A percentile compares a stretch with the other conserved stretches of the same genome.
Evolutionary conservation across 1,139 yeast species (phyloP).

Genomic region (Zygotorulaspora mrakii): DNA sequence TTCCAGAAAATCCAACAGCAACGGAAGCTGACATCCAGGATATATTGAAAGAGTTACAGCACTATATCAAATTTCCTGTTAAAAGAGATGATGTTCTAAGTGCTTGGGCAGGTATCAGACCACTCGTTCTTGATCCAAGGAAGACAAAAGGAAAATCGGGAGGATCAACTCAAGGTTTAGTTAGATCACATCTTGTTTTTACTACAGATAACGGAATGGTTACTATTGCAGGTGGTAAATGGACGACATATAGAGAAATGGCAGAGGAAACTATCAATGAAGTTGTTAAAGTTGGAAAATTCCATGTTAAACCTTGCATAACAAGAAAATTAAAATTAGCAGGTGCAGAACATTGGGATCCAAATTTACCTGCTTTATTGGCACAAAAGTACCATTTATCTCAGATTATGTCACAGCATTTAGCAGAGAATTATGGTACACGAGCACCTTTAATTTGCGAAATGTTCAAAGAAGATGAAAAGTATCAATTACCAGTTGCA

Average conservation of each 20-base stretch:
- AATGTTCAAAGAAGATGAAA: slow-evolving; percentile 50
- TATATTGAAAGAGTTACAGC: slow-evolving; percentile 81
- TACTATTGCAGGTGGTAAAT: slow-evolving; percentile 94
- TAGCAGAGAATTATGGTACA: slow-evolving; percentile 85
- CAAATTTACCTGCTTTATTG: slow-evolving; percentile 71
- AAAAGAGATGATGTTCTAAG: slow-evolving; percentile 85
- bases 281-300: slow-evolving; percentile 50
- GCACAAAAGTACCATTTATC: slow-evolving; percentile 76
- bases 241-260: slow-evolving; percentile 99
- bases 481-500: slow-evolving; percentile 58
- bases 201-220: slow-evolving; percentile 70
- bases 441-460: slow-evolving; percentile 80
- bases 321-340: slow-evolving; percentile 61
- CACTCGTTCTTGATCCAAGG: slow-evolving; percentile 85
- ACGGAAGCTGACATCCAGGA: slow-evolving; percentile 87
- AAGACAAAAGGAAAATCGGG: slow-evolving; percentile 46
- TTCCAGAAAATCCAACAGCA: slow-evolving; percentile 82
- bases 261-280: slow-evolving; percentile 89
- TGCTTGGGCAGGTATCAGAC: slow-evolving; percentile 97
- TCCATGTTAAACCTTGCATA: slow-evolving; percentile 52
- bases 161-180: slow-evolving; percentile 70
- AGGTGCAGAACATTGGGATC: slow-evolving; percentile 74
- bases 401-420: slow-evolving; percentile 73
- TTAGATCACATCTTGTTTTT: slow-evolving; percentile 81
- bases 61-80: slow-evolving; percentile 84